phyloP scores from a whole-genome alignment of 228 moss, liverwort and hornwort genomes.

The Sphagnum magellanicum region DNA sequence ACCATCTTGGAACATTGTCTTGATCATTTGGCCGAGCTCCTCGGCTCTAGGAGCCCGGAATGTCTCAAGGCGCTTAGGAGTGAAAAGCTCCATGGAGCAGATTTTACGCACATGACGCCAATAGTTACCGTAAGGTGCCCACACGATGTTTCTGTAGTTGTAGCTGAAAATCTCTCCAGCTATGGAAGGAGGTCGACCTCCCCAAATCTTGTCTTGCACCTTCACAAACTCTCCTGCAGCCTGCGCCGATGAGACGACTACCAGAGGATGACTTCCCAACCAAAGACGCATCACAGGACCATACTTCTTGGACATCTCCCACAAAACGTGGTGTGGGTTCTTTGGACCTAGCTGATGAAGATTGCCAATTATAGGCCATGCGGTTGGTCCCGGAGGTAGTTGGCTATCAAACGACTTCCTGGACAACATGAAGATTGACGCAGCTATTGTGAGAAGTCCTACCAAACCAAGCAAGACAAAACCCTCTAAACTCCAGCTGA shows the following conservation, averaged over 20 bases:
- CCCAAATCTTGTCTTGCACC: slow-evolving; percentile 1
- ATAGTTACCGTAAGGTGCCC: background rate
- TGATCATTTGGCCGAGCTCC: background rate
- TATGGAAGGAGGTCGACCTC: background rate
- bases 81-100: slow-evolving; percentile 3
- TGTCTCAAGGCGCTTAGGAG: background rate
- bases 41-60: background rate
- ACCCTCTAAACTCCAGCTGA: no score
- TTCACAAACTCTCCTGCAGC: background rate
- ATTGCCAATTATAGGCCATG: background rate
- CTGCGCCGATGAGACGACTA: background rate
- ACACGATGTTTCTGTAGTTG: background rate
- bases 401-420: background rate
- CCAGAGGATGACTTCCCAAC: background rate
- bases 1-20: background rate
- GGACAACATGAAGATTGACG: background rate
- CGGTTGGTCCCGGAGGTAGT: background rate
- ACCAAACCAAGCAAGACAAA: background rate
- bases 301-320: background rate
- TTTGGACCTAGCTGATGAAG: background rate
- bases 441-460: background rate
- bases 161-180: background rate
- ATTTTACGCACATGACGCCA: slow-evolving; percentile 2
- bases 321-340: background rate
- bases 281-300: background rate